Percentiles rank a stretch among this genome's conserved stretches.
Evolutionary conservation across 352 stramenopile genomes (phyloP).

Genomic region (Pythium myriotylum): DNA sequence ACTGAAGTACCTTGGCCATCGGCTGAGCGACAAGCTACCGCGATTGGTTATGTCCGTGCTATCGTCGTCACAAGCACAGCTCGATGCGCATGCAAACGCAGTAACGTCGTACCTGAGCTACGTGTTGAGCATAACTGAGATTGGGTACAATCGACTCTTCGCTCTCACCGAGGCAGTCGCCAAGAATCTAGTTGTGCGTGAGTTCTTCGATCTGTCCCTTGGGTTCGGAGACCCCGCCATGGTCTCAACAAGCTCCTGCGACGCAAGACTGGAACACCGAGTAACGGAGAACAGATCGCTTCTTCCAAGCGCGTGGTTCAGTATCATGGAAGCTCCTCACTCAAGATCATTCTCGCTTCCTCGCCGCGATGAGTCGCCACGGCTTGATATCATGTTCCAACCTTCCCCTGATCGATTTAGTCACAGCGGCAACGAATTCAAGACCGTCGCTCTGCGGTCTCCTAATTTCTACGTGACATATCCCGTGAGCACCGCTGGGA

Average conservation of each 20-base stretch:
- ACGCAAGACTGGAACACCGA: conserved; percentile 65
- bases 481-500: conserved; percentile 1
- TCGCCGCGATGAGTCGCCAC: conserved; percentile 27
- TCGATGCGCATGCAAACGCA: conserved; percentile 58
- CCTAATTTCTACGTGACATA: background rate
- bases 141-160: conserved; percentile 71
- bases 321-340: conserved; percentile 32
- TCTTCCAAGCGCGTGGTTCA: conserved; percentile 69
- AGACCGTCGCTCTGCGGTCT: background rate
- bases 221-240: conserved; percentile 53
- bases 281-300: conserved; percentile 33
- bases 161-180: conserved; percentile 55
- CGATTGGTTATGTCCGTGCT: conserved; percentile 29
- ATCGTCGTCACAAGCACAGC: conserved; percentile 34
- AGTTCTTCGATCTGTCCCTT: conserved; percentile 69
- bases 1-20: conserved; percentile 65
- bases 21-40: conserved; percentile 57
- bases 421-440: conserved; percentile 33
- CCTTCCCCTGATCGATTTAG: conserved; percentile 31
- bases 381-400: conserved; percentile 20
- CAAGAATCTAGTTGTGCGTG: conserved; percentile 64
- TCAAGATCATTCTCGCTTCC: conserved; percentile 47
- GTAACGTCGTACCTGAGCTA: conserved; percentile 63
- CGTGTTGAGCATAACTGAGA: conserved; percentile 64
- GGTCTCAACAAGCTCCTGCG: conserved; percentile 71